Evolutionary conservation across 2,329 filamentous ascomycete genomes (phyloP), one percentile per base, ranked within the genome.

Genomic region (Paecilomyces sp.): DNA sequence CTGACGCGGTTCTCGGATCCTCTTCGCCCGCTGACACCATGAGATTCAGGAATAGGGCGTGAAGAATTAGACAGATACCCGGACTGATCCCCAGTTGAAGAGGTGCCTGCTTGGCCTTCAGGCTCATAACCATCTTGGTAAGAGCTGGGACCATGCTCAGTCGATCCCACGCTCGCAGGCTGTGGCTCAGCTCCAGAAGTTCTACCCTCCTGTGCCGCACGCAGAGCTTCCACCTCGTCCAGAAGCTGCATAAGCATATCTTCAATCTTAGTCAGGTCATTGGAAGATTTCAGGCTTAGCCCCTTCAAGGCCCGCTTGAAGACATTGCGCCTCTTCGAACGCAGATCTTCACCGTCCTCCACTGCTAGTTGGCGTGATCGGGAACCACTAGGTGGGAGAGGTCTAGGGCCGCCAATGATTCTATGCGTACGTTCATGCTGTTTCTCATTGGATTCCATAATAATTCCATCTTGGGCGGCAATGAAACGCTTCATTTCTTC

Each of bases 401-500:
- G 92, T 59, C 94, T 87, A 6, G 94, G 92, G 0, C 93, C 93
- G 57, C 90, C 88, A 62, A 97, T 85, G 52, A 90, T 85, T 66
- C 88, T 91, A 67, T 95, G 88, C 0, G 91, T 91, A 71, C 89
- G 87, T 64, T 96, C 92, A 11, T 93, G 93, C 70, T 93, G 91
- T 68, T 90, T 89, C 67, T 92, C 88, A n/a, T 90, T 89, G 63
- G 90, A 88, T 47, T 89, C 88, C 75, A 97, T 91, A 69, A 97
- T 89, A 69, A 92, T 84, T 61, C 91, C 90, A 70, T 97, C 93
- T 61, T 95, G 93, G 65, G 95, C 89, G 56, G 89, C 88, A 62
- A 99, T 89, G 70, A 96, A 88, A 64, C 88, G 89, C 80, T 94
- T 97, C 83, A 99, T 90, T 68, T 96, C 92, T 65, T 96, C 91